Base-by-base conservation (phyloP, 805 yeast species). In the Ogataea populi-albae region DNA sequence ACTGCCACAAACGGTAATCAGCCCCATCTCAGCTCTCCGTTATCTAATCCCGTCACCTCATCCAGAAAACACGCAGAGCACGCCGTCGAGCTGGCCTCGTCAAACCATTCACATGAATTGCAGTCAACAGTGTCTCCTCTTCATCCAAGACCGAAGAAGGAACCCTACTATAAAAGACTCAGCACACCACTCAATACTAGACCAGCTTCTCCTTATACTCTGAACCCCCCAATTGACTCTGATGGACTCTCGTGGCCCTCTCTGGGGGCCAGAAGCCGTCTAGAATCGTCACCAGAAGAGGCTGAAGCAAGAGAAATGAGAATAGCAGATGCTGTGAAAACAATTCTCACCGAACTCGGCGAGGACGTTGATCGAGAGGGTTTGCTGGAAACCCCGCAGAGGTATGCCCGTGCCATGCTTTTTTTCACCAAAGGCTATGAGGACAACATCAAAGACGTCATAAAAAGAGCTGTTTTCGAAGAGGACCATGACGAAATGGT, bases 401-500 rank as follows among this genome's bases (percentile, higher is more conserved):
- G 99, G 46, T 93, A 89, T 60, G 98, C 99, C 0, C 72, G 94
- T 42, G 98, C 99, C 4, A 86, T 93, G 95, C 71, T 93, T 29
- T 91, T 71, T 55, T 87, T 93, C 69, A 93, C 99, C 15, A 86
- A 87, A 58, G 99, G 99, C 16, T 93, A 93, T 57, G 96, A 91
- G 62, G 95, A 89, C 49, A 89, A 88, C 59, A 83, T 93, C 41
- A 73, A 86, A 44, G 95, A 86, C 55, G 96, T 88, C 18, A 84
- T 93, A 54, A 91, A 93, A 52, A 73, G 89, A 42, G 98, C 98
- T 0, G 95, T 93, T 5, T 93, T 93, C 52, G 97, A 93, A 59
- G 98, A 93, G 59, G 95, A 93, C 58, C 98, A 93, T 58, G 98
- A 93, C 60, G 99, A 93, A 58, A 93, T 93, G 98, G 98, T 93